A percentile compares a stretch with the other conserved stretches of the same genome.
Evolutionary conservation across 495 filamentous ascomycete species (phyloP).

Genomic region (Cenococcum geophilum): DNA sequence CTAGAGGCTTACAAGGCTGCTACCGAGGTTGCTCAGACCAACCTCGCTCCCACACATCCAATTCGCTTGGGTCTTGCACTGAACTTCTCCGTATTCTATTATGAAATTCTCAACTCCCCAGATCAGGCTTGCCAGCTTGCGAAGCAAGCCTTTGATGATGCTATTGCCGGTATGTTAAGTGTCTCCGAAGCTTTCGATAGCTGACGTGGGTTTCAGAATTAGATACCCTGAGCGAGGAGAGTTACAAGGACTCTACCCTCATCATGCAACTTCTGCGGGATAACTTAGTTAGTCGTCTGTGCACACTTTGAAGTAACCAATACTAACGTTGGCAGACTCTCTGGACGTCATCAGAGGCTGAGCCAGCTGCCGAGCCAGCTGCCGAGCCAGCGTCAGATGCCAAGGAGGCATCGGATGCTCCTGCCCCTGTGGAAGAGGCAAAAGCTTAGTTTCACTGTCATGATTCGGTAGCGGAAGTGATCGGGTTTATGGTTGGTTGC

Average conservation of each 20-base stretch:
- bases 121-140: slow-evolving; percentile 98
- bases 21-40: slow-evolving; percentile 95
- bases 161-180: slow-evolving; percentile 60
- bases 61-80: slow-evolving; percentile 97
- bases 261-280: slow-evolving; percentile 99
- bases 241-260: slow-evolving; percentile 99
- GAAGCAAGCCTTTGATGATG: slow-evolving; percentile 99
- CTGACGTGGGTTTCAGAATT: slow-evolving; percentile 61
- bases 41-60: slow-evolving; percentile 95
- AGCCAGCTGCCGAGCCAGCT: slow-evolving; percentile 53
- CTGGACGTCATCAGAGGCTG: slow-evolving; percentile 98
- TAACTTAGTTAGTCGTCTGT: slow-evolving; percentile 70
- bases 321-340: slow-evolving; percentile 62
- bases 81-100: slow-evolving; percentile 99
- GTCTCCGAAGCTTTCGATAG: slow-evolving; percentile 8
- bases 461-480: slow-evolving; percentile 24
- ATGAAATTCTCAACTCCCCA: slow-evolving; percentile 98
- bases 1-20: slow-evolving; percentile 99
- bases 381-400: slow-evolving; percentile 23
- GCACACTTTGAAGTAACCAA: background rate
- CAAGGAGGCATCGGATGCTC: slow-evolving; percentile 19
- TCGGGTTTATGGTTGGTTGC: slow-evolving; percentile 30
- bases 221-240: slow-evolving; percentile 97
- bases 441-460: slow-evolving; percentile 25
- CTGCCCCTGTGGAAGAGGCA: slow-evolving; percentile 30